phyloP scores from a whole-genome alignment of 1,139 yeast species.

The Trichomonascaceae sp. region DNA sequence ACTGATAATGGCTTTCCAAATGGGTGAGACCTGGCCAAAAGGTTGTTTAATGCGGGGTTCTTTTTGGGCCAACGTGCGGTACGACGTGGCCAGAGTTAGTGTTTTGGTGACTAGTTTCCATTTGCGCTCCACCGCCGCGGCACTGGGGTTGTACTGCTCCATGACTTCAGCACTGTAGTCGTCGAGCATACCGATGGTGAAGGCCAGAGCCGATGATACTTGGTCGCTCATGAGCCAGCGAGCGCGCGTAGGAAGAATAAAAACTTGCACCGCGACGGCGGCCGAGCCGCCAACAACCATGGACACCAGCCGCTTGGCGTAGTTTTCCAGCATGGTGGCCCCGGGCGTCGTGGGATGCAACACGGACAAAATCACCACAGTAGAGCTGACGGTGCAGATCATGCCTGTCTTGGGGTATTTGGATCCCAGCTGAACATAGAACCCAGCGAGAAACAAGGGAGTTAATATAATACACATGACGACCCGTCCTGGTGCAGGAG shows the following conservation, averaged over 20 bases:
- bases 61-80: constrained; percentile 26
- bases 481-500: constrained; percentile 28
- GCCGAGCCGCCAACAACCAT: constrained; percentile 38
- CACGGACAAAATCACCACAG: constrained; percentile 33
- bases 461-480: constrained; percentile 32
- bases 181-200: constrained; percentile 32
- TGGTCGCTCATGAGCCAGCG: constrained; percentile 32
- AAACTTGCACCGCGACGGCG: constrained; percentile 33
- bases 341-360: constrained; percentile 30
- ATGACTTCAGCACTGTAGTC: constrained; percentile 18
- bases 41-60: constrained; percentile 38
- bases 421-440: constrained; percentile 31
- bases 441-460: constrained; percentile 34
- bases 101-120: constrained; percentile 29
- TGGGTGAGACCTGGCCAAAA: constrained; percentile 28
- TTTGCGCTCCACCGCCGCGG: constrained; percentile 20
- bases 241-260: constrained; percentile 35
- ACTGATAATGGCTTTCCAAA: constrained; percentile 34
- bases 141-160: constrained; percentile 8
- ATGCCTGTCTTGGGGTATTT: constrained; percentile 39
- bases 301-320: constrained; percentile 37
- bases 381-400: constrained; percentile 34
- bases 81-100: constrained; percentile 30
- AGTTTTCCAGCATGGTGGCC: constrained; percentile 31
- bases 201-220: constrained; percentile 28